Evolutionary conservation across 78 protist species (phyloP).

Genomic region (Dictyostelium citrinum): DNA sequence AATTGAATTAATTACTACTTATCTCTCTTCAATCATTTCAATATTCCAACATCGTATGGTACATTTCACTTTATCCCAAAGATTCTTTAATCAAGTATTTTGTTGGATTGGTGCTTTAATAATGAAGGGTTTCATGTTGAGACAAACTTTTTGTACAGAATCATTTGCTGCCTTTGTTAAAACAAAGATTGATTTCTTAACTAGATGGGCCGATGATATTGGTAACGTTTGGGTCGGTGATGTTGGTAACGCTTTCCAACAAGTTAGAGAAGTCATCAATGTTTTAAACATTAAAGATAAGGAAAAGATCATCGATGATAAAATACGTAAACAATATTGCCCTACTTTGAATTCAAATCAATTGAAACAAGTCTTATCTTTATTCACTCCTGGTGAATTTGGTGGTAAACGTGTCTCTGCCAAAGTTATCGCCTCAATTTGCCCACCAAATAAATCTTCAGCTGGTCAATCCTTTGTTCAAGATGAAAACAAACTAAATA

Average conservation of each 20-base stretch:
- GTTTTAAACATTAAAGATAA: slow-evolving; percentile 32
- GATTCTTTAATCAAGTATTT: slow-evolving; percentile 67
- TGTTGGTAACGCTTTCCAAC: slow-evolving; percentile 7
- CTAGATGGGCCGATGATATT: slow-evolving; percentile 23
- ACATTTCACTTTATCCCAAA: slow-evolving; percentile 61
- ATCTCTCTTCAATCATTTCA: slow-evolving; percentile 5
- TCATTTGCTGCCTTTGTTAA: slow-evolving; percentile 24
- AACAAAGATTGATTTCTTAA: slow-evolving; percentile 8
- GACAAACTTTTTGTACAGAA: slow-evolving; percentile 44
- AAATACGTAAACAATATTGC: slow-evolving; percentile 31
- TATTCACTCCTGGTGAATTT: slow-evolving; percentile 38
- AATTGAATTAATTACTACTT: background rate
- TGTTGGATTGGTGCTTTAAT: slow-evolving; percentile 23
- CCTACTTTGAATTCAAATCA: slow-evolving; percentile 43
- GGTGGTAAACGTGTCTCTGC: slow-evolving; percentile 39
- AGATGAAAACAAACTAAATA: background rate
- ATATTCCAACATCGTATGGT: slow-evolving; percentile 53
- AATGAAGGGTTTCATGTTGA: slow-evolving; percentile 38
- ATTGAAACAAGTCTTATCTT: slow-evolving; percentile 37
- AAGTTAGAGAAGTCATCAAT: slow-evolving; percentile 35
- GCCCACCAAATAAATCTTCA: background rate
- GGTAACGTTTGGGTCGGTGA: slow-evolving; percentile 65
- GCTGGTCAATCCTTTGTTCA: background rate
- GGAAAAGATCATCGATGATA: slow-evolving; percentile 52
- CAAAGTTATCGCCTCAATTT: slow-evolving; percentile 15